A percentile compares a stretch with the other conserved stretches of the same genome.
Evolutionary conservation across 139 green algal species (phyloP).

Genomic region (Nannochloris sp.): DNA sequence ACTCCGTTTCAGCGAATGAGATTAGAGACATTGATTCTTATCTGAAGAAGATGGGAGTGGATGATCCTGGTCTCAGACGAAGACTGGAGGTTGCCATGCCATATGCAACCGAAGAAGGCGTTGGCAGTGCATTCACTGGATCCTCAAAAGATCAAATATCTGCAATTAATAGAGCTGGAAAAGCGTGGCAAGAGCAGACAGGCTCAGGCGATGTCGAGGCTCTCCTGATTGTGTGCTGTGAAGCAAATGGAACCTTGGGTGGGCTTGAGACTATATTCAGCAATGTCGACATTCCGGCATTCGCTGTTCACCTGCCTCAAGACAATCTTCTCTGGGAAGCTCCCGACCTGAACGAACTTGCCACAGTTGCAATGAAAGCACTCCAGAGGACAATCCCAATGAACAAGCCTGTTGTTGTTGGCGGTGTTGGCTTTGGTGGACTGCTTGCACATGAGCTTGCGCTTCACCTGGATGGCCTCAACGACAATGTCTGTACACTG

Average conservation of each 20-base stretch:
- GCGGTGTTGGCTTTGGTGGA: constrained; percentile 43
- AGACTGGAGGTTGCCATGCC: constrained; percentile 33
- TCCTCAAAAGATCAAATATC: neutral
- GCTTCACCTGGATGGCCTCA: constrained; percentile 28
- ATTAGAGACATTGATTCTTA: constrained; percentile 62
- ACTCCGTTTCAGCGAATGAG: constrained; percentile 32
- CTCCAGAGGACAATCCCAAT: constrained; percentile 10
- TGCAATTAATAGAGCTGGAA: constrained; percentile 14
- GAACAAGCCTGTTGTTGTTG: constrained; percentile 21
- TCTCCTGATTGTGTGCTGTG: constrained; percentile 28
- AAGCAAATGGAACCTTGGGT: constrained; percentile 25
- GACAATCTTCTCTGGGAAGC: constrained; percentile 13
- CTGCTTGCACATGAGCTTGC: constrained; percentile 65
- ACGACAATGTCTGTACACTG: constrained; percentile 35
- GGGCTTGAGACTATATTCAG: constrained; percentile 22
- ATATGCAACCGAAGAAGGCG: constrained; percentile 6
- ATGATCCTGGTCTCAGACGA: constrained; percentile 25
- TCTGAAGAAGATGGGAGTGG: constrained; percentile 71
- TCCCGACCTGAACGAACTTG: constrained; percentile 23
- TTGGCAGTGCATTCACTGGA: neutral
- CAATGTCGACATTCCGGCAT: constrained; percentile 20
- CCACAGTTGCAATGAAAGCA: constrained; percentile 19
- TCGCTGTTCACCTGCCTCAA: constrained; percentile 19
- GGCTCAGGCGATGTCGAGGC: neutral
- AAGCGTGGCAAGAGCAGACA: neutral